Conservation (phyloP, 345 rosid species). For the Eucalyptus rudis region DNA sequence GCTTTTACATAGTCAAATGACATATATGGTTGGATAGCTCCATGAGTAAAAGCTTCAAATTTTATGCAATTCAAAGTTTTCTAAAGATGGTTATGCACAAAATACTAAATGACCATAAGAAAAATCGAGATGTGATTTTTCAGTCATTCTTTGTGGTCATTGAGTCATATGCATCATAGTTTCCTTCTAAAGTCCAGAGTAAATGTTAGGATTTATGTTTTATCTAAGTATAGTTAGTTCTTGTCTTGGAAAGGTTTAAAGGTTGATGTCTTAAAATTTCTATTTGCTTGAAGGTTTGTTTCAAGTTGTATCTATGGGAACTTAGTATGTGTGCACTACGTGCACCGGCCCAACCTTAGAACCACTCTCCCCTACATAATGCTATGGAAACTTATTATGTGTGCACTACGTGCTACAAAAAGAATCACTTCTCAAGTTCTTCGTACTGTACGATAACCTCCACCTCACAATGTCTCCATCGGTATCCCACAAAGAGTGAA, state of each 20-base stretch:
- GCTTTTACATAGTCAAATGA: not conserved
- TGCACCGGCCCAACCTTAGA: not conserved
- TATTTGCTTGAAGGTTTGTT: not conserved
- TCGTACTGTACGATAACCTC: not conserved
- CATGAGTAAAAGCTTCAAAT: not conserved
- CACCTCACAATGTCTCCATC: not conserved
- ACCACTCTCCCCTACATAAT: not conserved
- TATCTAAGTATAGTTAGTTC: not conserved
- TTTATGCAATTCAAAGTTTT: not conserved
- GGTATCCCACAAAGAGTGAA: not conserved
- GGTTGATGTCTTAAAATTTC: not conserved
- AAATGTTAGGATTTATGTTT: not conserved
- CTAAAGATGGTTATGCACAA: not conserved
- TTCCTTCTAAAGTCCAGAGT: not conserved
- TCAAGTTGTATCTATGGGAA: not conserved
- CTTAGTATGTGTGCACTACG: too few relatives aligned
- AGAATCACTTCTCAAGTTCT: not conserved
- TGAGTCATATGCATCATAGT: not conserved
- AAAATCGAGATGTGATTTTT: not conserved
- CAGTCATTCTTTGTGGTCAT: not conserved
- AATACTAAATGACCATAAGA: not conserved
- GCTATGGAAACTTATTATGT: not conserved
- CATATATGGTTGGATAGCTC: not conserved
- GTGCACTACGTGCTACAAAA: not conserved
- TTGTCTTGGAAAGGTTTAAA: not conserved